Evolutionary conservation across 257 asterid species (phyloP), one percentile per base, ranked within the genome.

Genomic region (Solanum etuberosum): DNA sequence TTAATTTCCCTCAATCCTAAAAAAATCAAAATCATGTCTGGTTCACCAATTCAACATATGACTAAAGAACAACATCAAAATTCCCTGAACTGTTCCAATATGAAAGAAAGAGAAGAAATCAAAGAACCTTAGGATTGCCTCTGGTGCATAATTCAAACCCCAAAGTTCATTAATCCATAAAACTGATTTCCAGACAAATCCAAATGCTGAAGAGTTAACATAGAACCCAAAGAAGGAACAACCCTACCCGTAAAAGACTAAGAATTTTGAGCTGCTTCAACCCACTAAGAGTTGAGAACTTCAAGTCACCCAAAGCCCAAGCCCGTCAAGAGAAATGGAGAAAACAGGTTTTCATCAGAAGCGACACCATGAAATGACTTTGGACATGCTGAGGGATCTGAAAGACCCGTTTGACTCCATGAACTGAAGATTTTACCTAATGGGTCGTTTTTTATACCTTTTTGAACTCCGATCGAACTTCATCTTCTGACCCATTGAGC

Each of bases 171-270:
- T n/a, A n/a, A n/a, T n/a, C n/a, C n/a, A n/a, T n/a, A n/a, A n/a
- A n/a, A n/a, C n/a, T n/a, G n/a, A n/a, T n/a, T n/a, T n/a, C n/a
- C n/a, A n/a, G n/a, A n/a, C n/a, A n/a, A n/a, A n/a, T n/a, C n/a
- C n/a, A n/a, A n/a, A n/a, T n/a, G n/a, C n/a, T n/a, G n/a, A n/a
- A n/a, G n/a, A 51, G 29, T 59, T 29, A 59, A 14, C 68, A 59
- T n/a, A 23, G 68, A 59, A 59, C 68, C 21, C 11, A 11, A 38
- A 31, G 38, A 65, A 25, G 99, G 99, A 27, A 93, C 96, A 5
- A 96, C 93, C 31, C 99, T 93, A 13, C 99, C 99, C 35, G 98
- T 88, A 54, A 96, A 90, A 96, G 95, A 90, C 92, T 92, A 32
- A 96, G 92, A 74, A 91, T 92, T 83, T 83, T 91, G 37, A 96